A percentile compares a stretch with the other conserved stretches of the same genome.
Conservation (phyloP, 2,329 filamentous ascomycete species). For the Cordyceps pruinosa region DNA sequence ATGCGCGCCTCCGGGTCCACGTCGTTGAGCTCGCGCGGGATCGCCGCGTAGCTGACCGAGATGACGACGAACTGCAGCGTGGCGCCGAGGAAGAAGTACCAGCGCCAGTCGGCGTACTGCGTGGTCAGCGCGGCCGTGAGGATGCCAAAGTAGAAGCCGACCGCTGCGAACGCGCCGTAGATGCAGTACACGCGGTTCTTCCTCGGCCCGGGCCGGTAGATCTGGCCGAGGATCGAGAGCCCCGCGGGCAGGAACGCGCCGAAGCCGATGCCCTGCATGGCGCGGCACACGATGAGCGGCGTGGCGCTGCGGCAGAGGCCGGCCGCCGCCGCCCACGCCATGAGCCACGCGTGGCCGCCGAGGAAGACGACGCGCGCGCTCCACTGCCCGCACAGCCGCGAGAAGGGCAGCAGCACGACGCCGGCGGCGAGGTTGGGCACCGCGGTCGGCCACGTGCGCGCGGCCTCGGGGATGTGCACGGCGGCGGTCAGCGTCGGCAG, state of each 20-base stretch:
- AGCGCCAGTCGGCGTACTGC: conserved; percentile 56
- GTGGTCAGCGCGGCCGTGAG: conserved; percentile 57
- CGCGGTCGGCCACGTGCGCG: conserved; percentile 54
- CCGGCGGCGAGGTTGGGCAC: conserved; percentile 49
- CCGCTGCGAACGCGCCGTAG: conserved; percentile 49
- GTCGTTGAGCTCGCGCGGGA: conserved; percentile 29
- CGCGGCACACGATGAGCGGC: conserved; percentile 62
- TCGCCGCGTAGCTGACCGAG: conserved; percentile 34
- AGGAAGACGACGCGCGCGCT: conserved; percentile 51
- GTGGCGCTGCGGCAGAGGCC: conserved; percentile 56
- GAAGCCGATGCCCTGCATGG: conserved; percentile 60
- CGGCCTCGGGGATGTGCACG: conserved; percentile 54
- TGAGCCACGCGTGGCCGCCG: conserved; percentile 50
- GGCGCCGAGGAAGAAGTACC: conserved; percentile 63
- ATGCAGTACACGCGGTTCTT: conserved; percentile 62
- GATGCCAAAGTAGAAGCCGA: conserved; percentile 58
- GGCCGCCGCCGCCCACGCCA: conserved; percentile 55
- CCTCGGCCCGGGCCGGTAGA: conserved; percentile 61
- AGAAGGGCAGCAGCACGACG: conserved; percentile 51
- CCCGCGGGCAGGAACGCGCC: conserved; percentile 63
- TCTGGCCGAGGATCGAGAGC: conserved; percentile 61
- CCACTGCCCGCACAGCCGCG: conserved; percentile 49
- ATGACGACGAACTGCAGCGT: conserved; percentile 39
- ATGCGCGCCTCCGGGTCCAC: conserved; percentile 31
- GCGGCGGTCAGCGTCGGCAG: conserved; percentile 55